Conservation (phyloP, 1,284 basidiomycete species). For the Cutaneotrichosporon cyanovorans region DNA sequence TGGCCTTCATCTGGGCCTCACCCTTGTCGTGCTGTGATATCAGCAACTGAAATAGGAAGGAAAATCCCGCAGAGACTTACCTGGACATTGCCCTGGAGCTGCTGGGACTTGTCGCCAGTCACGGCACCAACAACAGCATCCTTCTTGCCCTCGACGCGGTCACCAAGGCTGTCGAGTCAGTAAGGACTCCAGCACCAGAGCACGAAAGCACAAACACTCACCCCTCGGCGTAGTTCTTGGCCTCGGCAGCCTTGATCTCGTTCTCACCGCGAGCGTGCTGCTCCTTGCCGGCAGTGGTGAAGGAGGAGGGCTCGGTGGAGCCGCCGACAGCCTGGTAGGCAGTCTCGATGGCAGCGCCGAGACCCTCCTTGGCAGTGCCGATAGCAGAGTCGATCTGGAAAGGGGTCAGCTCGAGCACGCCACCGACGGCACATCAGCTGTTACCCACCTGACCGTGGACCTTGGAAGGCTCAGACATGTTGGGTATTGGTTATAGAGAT, state of each 20-base stretch:
- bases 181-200: not conserved
- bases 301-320: conserved; percentile 26
- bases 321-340: conserved; percentile 44
- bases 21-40: conserved; percentile 54
- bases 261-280: conserved; percentile 58
- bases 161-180: conserved; percentile 38
- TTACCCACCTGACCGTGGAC: conserved; percentile 52
- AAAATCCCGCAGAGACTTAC: too few relatives aligned
- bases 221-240: conserved; percentile 52
- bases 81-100: conserved; percentile 50
- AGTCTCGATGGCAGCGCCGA: conserved; percentile 56
- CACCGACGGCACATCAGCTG: not conserved
- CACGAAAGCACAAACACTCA: conserved; percentile 12
- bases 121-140: conserved; percentile 58
- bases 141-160: conserved; percentile 59
- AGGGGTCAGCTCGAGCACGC: too few relatives aligned
- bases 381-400: conserved; percentile 44
- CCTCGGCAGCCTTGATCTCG: conserved; percentile 42
- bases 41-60: too few relatives aligned
- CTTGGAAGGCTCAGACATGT: conserved; percentile 52
- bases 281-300: conserved; percentile 45
- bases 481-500: conserved; percentile 1
- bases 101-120: conserved; percentile 58
- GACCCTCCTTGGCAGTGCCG: conserved; percentile 38
- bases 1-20: conserved; percentile 46